Conservation (phyloP, 2,329 filamentous ascomycete genomes). For the Chaetomium sp. region DNA sequence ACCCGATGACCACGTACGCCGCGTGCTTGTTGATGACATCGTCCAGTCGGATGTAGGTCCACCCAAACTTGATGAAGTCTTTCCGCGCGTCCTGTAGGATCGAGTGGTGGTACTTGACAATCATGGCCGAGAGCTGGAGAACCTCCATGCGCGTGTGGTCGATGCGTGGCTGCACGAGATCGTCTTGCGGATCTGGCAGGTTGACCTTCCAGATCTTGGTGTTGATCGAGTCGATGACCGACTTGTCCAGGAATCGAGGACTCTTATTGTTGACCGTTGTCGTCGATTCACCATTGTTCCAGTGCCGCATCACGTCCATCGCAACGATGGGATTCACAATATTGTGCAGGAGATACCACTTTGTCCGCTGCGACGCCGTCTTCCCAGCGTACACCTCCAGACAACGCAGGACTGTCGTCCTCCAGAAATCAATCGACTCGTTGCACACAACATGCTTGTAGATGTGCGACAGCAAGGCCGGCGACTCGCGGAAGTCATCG, state of each 20-base stretch:
- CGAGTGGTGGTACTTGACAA: conserved; percentile 89
- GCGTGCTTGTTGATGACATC: conserved; percentile 99
- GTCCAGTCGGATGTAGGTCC: conserved; percentile 97
- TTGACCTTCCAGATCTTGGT: conserved; percentile 92
- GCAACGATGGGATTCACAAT: conserved; percentile 94
- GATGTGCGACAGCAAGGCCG: conserved; percentile 72
- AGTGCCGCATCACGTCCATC: conserved; percentile 88
- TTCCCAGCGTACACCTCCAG: conserved; percentile 81
- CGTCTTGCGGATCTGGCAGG: conserved; percentile 72
- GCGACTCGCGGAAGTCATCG: conserved; percentile 71
- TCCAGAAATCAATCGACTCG: conserved; percentile 80
- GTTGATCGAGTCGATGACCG: conserved; percentile 83
- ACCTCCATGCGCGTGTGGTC: conserved; percentile 96
- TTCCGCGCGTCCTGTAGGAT: conserved; percentile 88
- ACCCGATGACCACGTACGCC: conserved; percentile 92
- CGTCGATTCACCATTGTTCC: conserved; percentile 50
- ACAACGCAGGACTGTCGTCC: conserved; percentile 72
- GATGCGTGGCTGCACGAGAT: conserved; percentile 75
- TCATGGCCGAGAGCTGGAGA: conserved; percentile 85
- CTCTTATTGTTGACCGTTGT: conserved; percentile 34
- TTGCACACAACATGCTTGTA: conserved; percentile 79
- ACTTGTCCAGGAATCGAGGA: conserved; percentile 74
- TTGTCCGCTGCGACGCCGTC: conserved; percentile 76
- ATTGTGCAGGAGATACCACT: conserved; percentile 86
- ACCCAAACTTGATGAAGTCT: conserved; percentile 98